Conservation (phyloP, 148 eudicot genomes). For the Chenopodium formosanum region DNA sequence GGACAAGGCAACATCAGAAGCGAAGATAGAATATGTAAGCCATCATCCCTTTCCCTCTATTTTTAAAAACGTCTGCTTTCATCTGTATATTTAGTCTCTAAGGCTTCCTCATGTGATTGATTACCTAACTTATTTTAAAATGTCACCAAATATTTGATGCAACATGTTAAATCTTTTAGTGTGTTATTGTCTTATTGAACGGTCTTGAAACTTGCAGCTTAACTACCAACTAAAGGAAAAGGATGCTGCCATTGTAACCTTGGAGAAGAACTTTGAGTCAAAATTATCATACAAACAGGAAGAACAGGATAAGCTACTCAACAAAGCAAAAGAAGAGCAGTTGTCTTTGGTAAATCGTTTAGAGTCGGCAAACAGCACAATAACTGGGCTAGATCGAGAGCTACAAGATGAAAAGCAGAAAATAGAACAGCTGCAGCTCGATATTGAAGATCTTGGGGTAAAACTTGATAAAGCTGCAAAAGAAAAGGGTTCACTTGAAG, state of each 20-base stretch:
- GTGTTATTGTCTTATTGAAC: not conserved
- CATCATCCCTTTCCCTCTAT: not conserved
- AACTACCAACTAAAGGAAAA: conserved; percentile 54
- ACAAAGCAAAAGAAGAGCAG: conserved; percentile 58
- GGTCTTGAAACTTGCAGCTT: conserved; percentile 45
- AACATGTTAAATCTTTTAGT: not conserved
- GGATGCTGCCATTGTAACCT: conserved; percentile 56
- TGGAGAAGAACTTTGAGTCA: conserved; percentile 56
- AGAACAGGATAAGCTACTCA: conserved; percentile 44
- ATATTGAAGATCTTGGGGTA: conserved; percentile 44
- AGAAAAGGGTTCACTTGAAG: conserved; percentile 53
- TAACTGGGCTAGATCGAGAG: conserved; percentile 49
- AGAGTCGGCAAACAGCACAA: conserved; percentile 53
- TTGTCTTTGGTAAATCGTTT: conserved; percentile 49
- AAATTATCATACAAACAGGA: conserved; percentile 54
- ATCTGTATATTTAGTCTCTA: not conserved
- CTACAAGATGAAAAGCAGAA: conserved; percentile 47
- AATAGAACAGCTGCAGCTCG: conserved; percentile 43
- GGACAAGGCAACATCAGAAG: conserved; percentile 59
- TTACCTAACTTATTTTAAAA: not conserved
- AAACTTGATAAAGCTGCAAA: conserved; percentile 41
- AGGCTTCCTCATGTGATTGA: not conserved
- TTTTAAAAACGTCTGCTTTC: not conserved
- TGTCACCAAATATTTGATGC: not conserved
- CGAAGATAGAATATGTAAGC: conserved; percentile 68